Conservation (phyloP, 1,284 basidiomycete genomes). For the Schizopora paradoxa region DNA sequence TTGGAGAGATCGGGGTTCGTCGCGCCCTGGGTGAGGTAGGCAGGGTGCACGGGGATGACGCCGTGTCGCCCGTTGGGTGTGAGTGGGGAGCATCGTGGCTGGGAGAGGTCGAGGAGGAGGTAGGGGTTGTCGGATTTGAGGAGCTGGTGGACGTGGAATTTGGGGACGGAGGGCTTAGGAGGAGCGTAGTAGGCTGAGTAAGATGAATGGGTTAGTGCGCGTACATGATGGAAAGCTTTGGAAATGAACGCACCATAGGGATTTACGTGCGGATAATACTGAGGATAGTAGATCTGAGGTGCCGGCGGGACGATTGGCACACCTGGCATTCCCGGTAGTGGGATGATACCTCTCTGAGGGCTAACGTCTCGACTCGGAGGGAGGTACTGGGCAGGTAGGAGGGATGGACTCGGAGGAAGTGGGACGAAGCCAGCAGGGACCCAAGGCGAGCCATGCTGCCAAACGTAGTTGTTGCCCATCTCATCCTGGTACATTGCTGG, state of each 20-base stretch:
- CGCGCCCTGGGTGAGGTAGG: constrained; percentile 10
- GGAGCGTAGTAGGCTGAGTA: not conserved
- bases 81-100: constrained; percentile 2
- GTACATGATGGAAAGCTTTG: not conserved
- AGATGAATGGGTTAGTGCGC: not conserved
- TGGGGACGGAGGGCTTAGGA: not conserved
- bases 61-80: not conserved
- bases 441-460: constrained; percentile 14
- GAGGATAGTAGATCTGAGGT: not conserved
- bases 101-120: constrained; percentile 9
- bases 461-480: constrained; percentile 13
- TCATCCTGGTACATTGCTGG: constrained; percentile 17
- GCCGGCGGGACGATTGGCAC: not conserved
- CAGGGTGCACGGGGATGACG: constrained; percentile 7
- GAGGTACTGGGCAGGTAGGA: constrained; percentile 11
- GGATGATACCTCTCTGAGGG: constrained; percentile 6
- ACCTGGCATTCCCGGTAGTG: too few species aligned
- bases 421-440: constrained; percentile 13
- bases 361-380: constrained; percentile 15
- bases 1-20: not conserved
- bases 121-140: constrained; percentile 3
- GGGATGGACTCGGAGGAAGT: constrained; percentile 17
- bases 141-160: constrained; percentile 10
- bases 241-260: not conserved
- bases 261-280: not conserved